Evolutionary conservation across 345 rosid species (phyloP).

Genomic region (Stellera chamaejasme): DNA sequence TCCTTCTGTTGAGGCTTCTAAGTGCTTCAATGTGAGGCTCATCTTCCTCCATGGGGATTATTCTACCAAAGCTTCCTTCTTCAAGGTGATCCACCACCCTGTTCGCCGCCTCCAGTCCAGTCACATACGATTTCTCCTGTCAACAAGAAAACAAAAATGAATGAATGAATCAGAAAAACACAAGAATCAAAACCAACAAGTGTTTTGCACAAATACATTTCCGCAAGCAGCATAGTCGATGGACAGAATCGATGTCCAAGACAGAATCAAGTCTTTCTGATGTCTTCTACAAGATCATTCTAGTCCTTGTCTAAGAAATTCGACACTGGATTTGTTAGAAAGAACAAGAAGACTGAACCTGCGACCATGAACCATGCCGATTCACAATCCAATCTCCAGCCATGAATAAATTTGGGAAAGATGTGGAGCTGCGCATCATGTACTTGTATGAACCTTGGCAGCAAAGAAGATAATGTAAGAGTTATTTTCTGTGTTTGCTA

Average conservation of each 20-base stretch:
- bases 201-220: neutral
- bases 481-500: neutral
- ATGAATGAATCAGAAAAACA: neutral
- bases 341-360: slow-evolving; percentile 26
- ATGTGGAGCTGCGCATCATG: slow-evolving; percentile 50
- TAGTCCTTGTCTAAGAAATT: too few species aligned
- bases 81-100: slow-evolving; percentile 34
- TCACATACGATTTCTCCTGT: slow-evolving; percentile 49
- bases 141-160: too few species aligned
- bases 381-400: slow-evolving; percentile 60
- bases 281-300: too few species aligned
- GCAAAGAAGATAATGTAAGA: neutral
- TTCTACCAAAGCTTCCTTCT: slow-evolving; percentile 41
- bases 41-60: slow-evolving; percentile 46
- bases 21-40: slow-evolving; percentile 48
- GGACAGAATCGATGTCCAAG: neutral
- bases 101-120: slow-evolving; percentile 49
- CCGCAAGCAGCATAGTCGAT: neutral
- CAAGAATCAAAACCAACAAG: neutral
- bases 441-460: slow-evolving; percentile 47
- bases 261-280: neutral
- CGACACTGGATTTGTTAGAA: too few species aligned
- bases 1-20: slow-evolving; percentile 32
- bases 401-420: slow-evolving; percentile 53
- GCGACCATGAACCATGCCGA: slow-evolving; percentile 66